These are phyloP conservation scores for Irineochytrium annulatum DNA, from an alignment of 192 early-diverging fungal genomes.

Conservation along the genomic window DNA sequence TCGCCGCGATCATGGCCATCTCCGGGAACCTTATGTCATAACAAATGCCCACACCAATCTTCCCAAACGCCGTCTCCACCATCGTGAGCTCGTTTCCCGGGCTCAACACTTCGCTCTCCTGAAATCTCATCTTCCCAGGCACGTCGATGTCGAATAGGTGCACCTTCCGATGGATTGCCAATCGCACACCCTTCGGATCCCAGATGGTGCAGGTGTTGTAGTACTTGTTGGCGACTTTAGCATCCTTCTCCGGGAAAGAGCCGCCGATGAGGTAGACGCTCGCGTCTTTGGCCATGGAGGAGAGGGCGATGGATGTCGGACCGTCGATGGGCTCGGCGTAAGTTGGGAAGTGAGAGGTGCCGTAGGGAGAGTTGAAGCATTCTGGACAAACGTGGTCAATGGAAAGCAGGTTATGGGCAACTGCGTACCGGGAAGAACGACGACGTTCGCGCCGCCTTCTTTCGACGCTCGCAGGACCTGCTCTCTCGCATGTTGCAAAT, in stretches of 20 bases:
- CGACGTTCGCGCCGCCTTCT: constrained; percentile 79
- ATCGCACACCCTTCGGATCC: constrained; percentile 26
- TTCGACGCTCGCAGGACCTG: constrained; percentile 81
- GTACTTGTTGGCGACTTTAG: constrained; percentile 13
- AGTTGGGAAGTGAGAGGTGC: constrained; percentile 81
- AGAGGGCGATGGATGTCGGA: constrained; percentile 67
- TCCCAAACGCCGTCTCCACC: constrained; percentile 76
- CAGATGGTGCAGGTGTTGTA: constrained; percentile 49
- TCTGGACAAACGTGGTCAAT: constrained; percentile 50
- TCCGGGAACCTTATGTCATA: constrained; percentile 98
- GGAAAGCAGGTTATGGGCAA: background rate
- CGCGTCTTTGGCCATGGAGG: constrained; percentile 82
- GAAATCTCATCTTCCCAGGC: constrained; percentile 86
- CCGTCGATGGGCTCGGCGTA: constrained; percentile 86
- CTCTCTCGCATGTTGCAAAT: constrained; percentile 69
- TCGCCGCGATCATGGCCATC: constrained; percentile 87
- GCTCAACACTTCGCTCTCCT: constrained; percentile 78
- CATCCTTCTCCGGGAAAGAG: constrained; percentile 81
- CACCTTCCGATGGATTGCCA: constrained; percentile 40
- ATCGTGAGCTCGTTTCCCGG: constrained; percentile 74
- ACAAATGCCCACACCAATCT: constrained; percentile 90
- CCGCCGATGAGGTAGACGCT: constrained; percentile 76
- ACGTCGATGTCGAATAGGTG: constrained; percentile 98
- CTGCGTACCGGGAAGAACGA: constrained; percentile 70
- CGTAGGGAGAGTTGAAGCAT: constrained; percentile 99